These are phyloP conservation scores for Singerocomus rubriflavus DNA, from an alignment of 1,284 basidiomycete genomes.

Conservation along the genomic window DNA sequence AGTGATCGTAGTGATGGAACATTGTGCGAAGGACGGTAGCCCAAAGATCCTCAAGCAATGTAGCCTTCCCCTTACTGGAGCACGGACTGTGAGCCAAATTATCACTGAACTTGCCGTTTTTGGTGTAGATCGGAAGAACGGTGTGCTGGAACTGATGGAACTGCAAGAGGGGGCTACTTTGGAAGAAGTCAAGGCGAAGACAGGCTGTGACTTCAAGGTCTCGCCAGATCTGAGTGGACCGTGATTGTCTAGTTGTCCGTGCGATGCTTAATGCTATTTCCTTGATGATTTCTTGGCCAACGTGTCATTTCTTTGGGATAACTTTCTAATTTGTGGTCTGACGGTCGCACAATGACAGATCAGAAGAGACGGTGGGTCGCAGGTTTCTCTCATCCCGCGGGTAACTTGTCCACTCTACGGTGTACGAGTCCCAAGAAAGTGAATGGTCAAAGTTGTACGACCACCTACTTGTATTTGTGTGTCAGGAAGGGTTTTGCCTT, in stretches of 20 bases:
- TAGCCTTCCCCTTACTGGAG: conserved; percentile 84
- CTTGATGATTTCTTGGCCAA: neutral
- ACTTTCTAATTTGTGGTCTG: neutral
- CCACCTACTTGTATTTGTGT: too few relatives aligned
- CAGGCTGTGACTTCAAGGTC: conserved; percentile 74
- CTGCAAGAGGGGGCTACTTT: conserved; percentile 80
- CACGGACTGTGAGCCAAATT: conserved; percentile 82
- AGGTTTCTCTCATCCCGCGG: too few relatives aligned
- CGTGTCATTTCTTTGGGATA: neutral
- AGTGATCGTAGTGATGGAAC: conserved; percentile 87
- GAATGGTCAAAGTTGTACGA: too few relatives aligned
- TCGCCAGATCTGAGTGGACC: conserved; percentile 40
- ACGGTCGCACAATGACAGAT: neutral
- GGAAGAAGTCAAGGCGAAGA: conserved; percentile 84
- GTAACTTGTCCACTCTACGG: too few relatives aligned
- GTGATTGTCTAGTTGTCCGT: conserved; percentile 15
- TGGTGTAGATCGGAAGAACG: conserved; percentile 75
- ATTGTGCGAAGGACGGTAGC: conserved; percentile 85
- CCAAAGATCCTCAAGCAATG: conserved; percentile 87
- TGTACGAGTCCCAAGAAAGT: too few relatives aligned
- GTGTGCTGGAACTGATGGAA: conserved; percentile 77
- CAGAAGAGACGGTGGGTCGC: neutral
- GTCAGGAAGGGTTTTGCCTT: too few relatives aligned
- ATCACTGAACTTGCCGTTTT: conserved; percentile 94
- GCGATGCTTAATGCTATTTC: conserved; percentile 4